Evolutionary conservation across 2,329 filamentous ascomycete genomes (phyloP).

Genomic region (Verticillium longisporum): DNA sequence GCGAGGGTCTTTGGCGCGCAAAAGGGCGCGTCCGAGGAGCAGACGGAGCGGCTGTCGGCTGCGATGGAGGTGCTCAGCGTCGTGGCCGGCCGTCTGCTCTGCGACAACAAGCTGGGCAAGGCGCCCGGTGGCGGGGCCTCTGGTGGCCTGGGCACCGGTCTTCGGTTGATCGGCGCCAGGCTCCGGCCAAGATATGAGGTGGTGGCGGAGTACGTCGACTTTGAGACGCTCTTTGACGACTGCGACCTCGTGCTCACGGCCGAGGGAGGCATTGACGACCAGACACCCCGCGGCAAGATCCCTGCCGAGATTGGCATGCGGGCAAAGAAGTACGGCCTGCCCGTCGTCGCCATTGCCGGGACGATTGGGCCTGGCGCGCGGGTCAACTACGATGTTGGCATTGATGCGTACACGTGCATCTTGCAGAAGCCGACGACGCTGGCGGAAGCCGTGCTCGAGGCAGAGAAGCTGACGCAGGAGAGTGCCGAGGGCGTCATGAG

Average conservation of each 20-base stretch:
- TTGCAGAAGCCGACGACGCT: constrained; percentile 22
- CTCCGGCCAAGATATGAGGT: constrained; percentile 41
- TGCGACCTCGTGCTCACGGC: constrained; percentile 46
- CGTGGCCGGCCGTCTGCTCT: constrained; percentile 24
- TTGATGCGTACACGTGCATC: constrained; percentile 25
- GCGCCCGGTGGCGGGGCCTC: constrained; percentile 42
- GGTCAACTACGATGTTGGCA: constrained; percentile 25
- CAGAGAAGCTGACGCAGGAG: constrained; percentile 21
- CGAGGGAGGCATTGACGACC: constrained; percentile 44
- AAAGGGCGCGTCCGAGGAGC: constrained; percentile 37
- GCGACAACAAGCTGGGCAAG: constrained; percentile 23
- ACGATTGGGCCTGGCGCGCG: constrained; percentile 25
- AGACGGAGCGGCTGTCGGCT: constrained; percentile 32
- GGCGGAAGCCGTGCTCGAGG: constrained; percentile 21
- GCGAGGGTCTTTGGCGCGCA: constrained; percentile 44
- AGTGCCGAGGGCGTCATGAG: constrained; percentile 26
- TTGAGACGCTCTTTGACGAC: constrained; percentile 35
- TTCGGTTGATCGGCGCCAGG: constrained; percentile 37
- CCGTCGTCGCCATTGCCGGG: constrained; percentile 33
- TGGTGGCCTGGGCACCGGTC: constrained; percentile 43
- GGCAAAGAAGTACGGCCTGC: constrained; percentile 35
- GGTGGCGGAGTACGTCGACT: constrained; percentile 41
- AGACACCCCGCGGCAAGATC: constrained; percentile 45
- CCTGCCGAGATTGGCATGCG: constrained; percentile 43
- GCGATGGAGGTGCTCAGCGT: constrained; percentile 35